Conservation (phyloP, 2,329 filamentous ascomycete genomes). For the Tricladium varicosporioides region DNA sequence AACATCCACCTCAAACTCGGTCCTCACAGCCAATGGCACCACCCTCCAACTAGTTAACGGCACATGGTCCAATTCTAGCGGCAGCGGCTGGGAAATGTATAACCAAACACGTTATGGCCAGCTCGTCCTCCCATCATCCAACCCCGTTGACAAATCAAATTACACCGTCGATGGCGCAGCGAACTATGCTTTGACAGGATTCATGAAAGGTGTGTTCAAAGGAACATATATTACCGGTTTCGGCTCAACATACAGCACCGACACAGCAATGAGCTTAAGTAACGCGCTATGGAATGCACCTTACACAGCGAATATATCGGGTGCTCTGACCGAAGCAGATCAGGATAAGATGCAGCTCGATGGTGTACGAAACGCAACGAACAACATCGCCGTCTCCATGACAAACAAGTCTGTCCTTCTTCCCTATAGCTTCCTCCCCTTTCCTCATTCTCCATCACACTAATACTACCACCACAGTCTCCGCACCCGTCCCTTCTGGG, state of each 20-base stretch:
- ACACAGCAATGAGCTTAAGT: not conserved
- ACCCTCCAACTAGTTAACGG: not conserved
- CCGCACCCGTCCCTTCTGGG: not conserved
- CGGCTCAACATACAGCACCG: not conserved
- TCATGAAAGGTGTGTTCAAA: not conserved
- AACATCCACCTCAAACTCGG: not conserved
- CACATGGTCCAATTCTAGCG: not conserved
- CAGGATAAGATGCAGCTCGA: not conserved
- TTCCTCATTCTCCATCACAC: not conserved
- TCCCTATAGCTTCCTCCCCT: not conserved
- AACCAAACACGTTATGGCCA: not conserved
- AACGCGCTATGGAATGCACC: not conserved
- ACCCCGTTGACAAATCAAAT: not conserved
- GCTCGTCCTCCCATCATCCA: not conserved
- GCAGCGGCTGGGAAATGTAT: not conserved
- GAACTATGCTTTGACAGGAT: not conserved
- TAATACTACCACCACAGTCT: not conserved
- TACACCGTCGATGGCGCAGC: not conserved
- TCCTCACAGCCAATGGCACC: not conserved
- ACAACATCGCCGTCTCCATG: not conserved
- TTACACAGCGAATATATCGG: not conserved
- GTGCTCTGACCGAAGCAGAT: not conserved
- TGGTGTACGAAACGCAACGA: not conserved
- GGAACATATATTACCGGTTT: not conserved
- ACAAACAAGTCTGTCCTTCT: not conserved